Base-by-base conservation (phyloP, 2,329 filamentous ascomycete species). In the Apiospora hydei region DNA sequence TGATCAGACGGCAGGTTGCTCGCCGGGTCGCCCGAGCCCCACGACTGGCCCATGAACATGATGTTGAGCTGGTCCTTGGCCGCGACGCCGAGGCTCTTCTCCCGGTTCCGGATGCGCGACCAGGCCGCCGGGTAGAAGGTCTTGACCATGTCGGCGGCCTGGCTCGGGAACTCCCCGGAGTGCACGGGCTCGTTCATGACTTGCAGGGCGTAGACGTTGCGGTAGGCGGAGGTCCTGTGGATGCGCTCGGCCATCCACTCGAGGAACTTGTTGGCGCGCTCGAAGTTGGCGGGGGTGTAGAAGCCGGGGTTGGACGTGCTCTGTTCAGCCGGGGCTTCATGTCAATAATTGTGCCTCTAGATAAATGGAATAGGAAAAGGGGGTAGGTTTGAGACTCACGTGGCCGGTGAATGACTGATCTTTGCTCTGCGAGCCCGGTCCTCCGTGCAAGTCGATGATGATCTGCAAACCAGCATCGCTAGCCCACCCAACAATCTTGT, bases 161-260 rank as follows among this genome's bases (percentile, higher is more conserved):
- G 71, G 64, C 74, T 72, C 44, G 74, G 71, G 66, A 79, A 73
- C 69, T 83, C 76, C 68, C 72, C 13, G 30, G 72, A 10, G 53
- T 75, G 74, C 7, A 83, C 75, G 3, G 87, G 87, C 77, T 88
- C 87, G 77, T 88, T 89, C 69, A 88, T 81, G 30, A 88, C 80
- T 71, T 86, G 82, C 18, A 88, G 74, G 81, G 85, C 87, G 61
- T 87, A 86, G 43, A 88, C 86, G 47, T 83, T 88, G 71, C 83
- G 79, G 78, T 86, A 87, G 47, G 78, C 80, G 51, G 77, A 69
- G 71, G 82, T 83, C 21, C 75, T 77, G 75, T 88, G 86, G 69
- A 87, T 83, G 46, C 82, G 80, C 41, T 83, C 81, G 1, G 85
- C 82, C 77, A 88, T 84, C 83, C 84, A 86, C 66, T 83, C 81